Evolutionary conservation across 1,139 yeast genomes (phyloP), one percentile per base, ranked within the genome.

Genomic region (Casaregolazyma lundiana): DNA sequence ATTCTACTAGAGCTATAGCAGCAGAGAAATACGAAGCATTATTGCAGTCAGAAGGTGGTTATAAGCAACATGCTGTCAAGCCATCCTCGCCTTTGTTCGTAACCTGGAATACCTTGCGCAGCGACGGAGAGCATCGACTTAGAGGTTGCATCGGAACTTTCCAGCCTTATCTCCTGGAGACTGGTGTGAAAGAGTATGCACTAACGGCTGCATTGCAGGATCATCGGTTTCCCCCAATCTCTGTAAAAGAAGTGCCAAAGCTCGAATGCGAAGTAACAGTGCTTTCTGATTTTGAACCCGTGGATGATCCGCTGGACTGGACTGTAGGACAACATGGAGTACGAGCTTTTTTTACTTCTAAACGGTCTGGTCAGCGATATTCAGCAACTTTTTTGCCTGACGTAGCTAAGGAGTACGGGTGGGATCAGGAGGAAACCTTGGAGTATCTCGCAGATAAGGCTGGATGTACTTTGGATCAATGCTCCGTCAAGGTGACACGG

Each of bases 71-170:
- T n/a, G 21, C 41, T 13, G n/a, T 21, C n/a, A 11, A 26, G 15
- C 16, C 41, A 2, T 16, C 46, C 13, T 53, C 43, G 40, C 95
- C 97, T 0, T 65, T 92, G 32, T 92, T 92, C 66, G 83, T 92
- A 29, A 90, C 97, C 0, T 92, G 96, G 96, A 80, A 83, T 61
- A 77, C 75, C 41, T 57, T 68, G 41, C 60, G 59, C 0, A 65
- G 72, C 46, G 68, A 71, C 15, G 61, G 57, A 0, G 66, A 73
- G 44, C 66, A 71, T n/a, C 32, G 32, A 4, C 69, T 92, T 43
- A 72, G 97, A 45, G 98, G 98, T 0, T 92, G 98, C 61, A 92
- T 92, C 48, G 98, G 98, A 1, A 90, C 96, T 0, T 90, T 92
- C 61, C 65, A 67, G 13, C 59, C 69, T 1, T 47, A 67, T 43